Conservation (phyloP, 2,329 filamentous ascomycete genomes). For the Tolypocladium ophioglossoides region DNA sequence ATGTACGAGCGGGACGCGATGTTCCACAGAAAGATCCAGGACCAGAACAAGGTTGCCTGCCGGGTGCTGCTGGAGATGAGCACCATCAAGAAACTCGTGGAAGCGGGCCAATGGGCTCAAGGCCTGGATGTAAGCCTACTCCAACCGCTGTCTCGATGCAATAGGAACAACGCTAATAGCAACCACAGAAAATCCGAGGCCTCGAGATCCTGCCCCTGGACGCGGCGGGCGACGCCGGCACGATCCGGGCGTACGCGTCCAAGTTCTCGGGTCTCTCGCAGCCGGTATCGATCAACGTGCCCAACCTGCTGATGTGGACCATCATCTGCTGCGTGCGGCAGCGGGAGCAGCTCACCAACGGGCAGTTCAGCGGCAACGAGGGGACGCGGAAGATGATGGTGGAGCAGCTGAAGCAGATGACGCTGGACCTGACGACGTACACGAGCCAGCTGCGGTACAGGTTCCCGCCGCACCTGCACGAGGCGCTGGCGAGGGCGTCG, state of each 20-base stretch:
- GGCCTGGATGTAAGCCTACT: conserved; percentile 50
- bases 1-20: conserved; percentile 53
- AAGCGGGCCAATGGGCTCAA: conserved; percentile 44
- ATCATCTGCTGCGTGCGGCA: conserved; percentile 77
- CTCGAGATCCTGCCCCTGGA: conserved; percentile 74
- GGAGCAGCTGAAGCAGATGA: conserved; percentile 65
- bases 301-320: conserved; percentile 88
- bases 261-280: conserved; percentile 71
- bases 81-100: conserved; percentile 46
- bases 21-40: conserved; percentile 48
- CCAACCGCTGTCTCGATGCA: no score
- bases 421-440: conserved; percentile 86
- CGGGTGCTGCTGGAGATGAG: conserved; percentile 49
- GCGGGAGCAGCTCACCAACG: conserved; percentile 57
- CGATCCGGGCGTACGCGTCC: conserved; percentile 69
- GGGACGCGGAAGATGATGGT: conserved; percentile 53
- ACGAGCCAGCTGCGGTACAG: conserved; percentile 87
- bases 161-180: conserved; percentile 6
- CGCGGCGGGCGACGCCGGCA: conserved; percentile 62
- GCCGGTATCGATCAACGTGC: conserved; percentile 79
- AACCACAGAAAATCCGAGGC: conserved; percentile 53
- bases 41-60: conserved; percentile 46
- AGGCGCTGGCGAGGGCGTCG: conserved; percentile 74
- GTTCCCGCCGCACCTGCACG: conserved; percentile 76
- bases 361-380: conserved; percentile 65